Conservation (phyloP, 2,329 filamentous ascomycete genomes). For the Neoarthrinium moseri region DNA sequence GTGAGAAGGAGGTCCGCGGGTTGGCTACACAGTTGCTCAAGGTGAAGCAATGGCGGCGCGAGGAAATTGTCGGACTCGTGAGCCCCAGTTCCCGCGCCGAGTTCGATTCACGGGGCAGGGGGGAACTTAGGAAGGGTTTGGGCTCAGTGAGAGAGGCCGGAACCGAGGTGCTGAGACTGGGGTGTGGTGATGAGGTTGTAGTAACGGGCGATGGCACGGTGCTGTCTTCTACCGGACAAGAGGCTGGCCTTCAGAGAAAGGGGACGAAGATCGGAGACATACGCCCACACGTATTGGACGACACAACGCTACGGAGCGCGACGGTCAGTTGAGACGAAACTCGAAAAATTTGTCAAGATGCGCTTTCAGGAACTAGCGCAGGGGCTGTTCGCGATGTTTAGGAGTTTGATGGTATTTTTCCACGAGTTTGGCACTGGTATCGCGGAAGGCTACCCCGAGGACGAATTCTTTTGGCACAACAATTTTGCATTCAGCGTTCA, state of each 20-base stretch:
- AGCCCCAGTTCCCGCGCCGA: neutral
- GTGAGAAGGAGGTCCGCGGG: slow-evolving; percentile 54
- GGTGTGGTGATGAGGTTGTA: slow-evolving; percentile 40
- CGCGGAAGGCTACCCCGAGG: no score
- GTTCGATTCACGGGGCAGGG: neutral
- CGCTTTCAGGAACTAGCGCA: no score
- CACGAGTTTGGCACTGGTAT: neutral
- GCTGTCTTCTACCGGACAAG: neutral
- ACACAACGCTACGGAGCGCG: no score
- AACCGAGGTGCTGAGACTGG: slow-evolving; percentile 42
- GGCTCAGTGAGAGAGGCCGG: slow-evolving; percentile 12
- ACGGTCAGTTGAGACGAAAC: neutral
- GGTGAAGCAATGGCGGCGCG: slow-evolving; percentile 39
- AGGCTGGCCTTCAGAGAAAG: no score
- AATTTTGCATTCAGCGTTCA: no score
- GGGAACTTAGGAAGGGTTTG: no score
- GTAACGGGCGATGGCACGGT: slow-evolving; percentile 39
- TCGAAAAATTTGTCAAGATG: neutral
- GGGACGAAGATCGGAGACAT: no score
- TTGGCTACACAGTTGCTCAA: slow-evolving; percentile 49
- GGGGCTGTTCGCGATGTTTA: neutral
- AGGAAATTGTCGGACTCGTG: slow-evolving; percentile 42
- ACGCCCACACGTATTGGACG: no score
- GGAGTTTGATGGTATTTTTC: neutral
- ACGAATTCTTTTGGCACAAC: no score